Evolutionary conservation across 2,329 filamentous ascomycete species (phyloP).

Genomic region (Onygenales sp.): DNA sequence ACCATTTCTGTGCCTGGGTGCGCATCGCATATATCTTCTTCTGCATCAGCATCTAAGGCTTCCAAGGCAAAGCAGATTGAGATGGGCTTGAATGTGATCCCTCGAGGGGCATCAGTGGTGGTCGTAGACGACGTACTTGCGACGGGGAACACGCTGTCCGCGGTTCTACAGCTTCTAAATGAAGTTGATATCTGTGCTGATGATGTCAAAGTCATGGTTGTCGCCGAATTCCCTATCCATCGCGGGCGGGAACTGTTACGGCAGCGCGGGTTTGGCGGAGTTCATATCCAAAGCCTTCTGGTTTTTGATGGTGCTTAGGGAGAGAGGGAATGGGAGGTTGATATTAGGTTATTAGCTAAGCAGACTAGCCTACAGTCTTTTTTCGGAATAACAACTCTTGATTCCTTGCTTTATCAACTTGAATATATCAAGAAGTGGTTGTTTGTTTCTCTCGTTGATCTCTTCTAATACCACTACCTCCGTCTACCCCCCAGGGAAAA

Average conservation of each 20-base stretch:
- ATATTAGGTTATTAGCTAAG: too few relatives aligned
- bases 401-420: too few relatives aligned
- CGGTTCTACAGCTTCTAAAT: conserved; percentile 40
- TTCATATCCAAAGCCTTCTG: conserved; percentile 45
- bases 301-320: conserved; percentile 37
- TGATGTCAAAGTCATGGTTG: conserved; percentile 41
- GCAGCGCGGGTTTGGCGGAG: conserved; percentile 40
- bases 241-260: conserved; percentile 41
- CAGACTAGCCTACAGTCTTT: too few relatives aligned
- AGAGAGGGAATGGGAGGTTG: too few relatives aligned
- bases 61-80: conserved; percentile 35
- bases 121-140: conserved; percentile 54
- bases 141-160: conserved; percentile 46
- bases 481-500: too few relatives aligned
- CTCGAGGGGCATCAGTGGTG: conserved; percentile 36
- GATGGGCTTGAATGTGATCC: conserved; percentile 38
- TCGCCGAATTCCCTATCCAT: conserved; percentile 51
- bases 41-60: conserved; percentile 11
- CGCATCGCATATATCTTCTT: conserved; percentile 46
- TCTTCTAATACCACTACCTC: too few relatives aligned
- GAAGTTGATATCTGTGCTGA: conserved; percentile 34
- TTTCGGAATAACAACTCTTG: too few relatives aligned
- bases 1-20: conserved; percentile 40
- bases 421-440: too few relatives aligned
- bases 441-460: too few relatives aligned